A percentile compares a stretch with the other conserved stretches of the same genome.
Conservation (phyloP, 2,329 filamentous ascomycete species). For the Sclerotinia subarctica region DNA sequence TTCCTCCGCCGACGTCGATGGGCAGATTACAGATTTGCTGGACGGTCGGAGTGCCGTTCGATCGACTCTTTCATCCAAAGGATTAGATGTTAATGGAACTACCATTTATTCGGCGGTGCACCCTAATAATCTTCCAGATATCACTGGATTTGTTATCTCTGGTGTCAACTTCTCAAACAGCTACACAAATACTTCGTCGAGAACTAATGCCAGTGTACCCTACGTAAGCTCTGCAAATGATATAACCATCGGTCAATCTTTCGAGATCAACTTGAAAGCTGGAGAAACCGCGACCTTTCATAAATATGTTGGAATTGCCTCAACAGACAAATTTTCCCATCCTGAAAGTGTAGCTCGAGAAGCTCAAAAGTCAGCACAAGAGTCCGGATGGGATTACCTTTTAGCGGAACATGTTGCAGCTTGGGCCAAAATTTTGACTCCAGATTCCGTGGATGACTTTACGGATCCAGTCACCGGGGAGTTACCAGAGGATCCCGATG, state of each 20-base stretch:
- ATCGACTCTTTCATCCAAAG: constrained; percentile 56
- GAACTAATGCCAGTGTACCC: constrained; percentile 33
- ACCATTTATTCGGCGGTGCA: constrained; percentile 64
- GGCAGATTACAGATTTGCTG: constrained; percentile 62
- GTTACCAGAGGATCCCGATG: constrained; percentile 56
- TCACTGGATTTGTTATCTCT: constrained; percentile 59
- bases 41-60: constrained; percentile 67
- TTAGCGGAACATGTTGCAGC: constrained; percentile 56
- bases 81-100: constrained; percentile 47
- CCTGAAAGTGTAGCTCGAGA: constrained; percentile 53
- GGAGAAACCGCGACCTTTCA: constrained; percentile 54
- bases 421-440: constrained; percentile 60
- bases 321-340: constrained; percentile 62
- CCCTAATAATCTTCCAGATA: constrained; percentile 58
- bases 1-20: constrained; percentile 50
- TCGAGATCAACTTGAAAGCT: constrained; percentile 50
- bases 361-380: constrained; percentile 50
- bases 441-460: constrained; percentile 62
- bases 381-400: constrained; percentile 53
- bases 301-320: constrained; percentile 68
- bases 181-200: constrained; percentile 41
- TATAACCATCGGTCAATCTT: constrained; percentile 63
- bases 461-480: constrained; percentile 53
- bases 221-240: constrained; percentile 52
- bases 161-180: constrained; percentile 42